Conservation (phyloP, 257 asterid genomes). For the Primulina tabacum region DNA sequence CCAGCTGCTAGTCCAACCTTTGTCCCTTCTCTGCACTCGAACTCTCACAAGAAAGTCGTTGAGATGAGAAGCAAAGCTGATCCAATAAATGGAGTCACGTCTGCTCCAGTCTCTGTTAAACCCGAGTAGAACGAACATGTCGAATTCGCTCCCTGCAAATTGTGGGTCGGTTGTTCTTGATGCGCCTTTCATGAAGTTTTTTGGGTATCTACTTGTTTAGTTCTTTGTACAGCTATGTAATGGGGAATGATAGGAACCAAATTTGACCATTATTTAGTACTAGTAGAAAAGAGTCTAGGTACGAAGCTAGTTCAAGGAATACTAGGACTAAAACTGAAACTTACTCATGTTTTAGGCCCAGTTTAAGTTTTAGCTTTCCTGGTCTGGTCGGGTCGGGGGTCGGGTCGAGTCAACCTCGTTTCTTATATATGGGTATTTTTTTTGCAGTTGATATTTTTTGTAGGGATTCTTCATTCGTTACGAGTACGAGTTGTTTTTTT, state of each 20-base stretch:
- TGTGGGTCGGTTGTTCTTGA: conserved; percentile 1
- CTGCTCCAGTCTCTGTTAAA: neutral
- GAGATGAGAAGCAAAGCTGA: conserved; percentile 48
- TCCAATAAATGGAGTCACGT: neutral
- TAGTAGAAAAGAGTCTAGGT: conserved; percentile 26
- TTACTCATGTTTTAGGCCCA: conserved; percentile 14
- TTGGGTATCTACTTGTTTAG: conserved; percentile 29
- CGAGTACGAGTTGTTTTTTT: conserved; percentile 5
- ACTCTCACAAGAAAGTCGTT: conserved; percentile 58
- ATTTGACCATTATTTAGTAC: conserved; percentile 26
- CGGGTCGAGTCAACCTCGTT: conserved; percentile 2
- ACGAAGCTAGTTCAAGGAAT: conserved; percentile 15
- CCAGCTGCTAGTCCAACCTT: conserved; percentile 67
- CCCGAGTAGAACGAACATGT: conserved; percentile 6
- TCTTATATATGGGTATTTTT: conserved; percentile 24
- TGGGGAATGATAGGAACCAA: conserved; percentile 19
- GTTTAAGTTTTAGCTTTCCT: conserved; percentile 8
- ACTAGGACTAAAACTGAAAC: conserved; percentile 30
- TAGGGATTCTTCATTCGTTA: conserved; percentile 23
- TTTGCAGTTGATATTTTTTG: conserved; percentile 32
- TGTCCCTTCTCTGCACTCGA: conserved; percentile 53
- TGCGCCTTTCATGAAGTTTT: neutral
- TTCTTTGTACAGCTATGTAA: conserved; percentile 41
- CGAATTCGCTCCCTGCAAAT: neutral
- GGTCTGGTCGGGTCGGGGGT: conserved; percentile 9